phyloP scores from a whole-genome alignment of 768 basidiomycete species.

The Suillus variegatus region DNA sequence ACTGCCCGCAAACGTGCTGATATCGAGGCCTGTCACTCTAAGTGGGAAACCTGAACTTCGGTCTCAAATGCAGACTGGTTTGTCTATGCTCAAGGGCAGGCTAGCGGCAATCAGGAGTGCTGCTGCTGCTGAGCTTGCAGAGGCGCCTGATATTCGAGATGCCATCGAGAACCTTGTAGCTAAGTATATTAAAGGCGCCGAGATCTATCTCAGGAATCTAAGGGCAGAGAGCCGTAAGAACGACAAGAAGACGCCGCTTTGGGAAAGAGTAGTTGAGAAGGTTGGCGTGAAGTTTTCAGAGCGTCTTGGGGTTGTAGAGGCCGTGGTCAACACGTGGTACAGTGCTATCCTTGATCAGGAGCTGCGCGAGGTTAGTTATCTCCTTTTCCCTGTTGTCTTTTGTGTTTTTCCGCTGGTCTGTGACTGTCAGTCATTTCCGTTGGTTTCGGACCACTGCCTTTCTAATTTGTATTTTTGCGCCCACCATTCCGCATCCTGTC shows the following conservation, averaged over 20 bases:
- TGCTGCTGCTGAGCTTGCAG: slow-evolving; percentile 44
- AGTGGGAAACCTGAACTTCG: slow-evolving; percentile 58
- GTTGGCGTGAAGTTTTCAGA: slow-evolving; percentile 47
- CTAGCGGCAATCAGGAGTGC: slow-evolving; percentile 49
- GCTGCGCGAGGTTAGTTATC: slow-evolving; percentile 40
- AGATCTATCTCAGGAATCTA: slow-evolving; percentile 62
- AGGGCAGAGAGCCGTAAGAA: slow-evolving; percentile 36
- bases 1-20: slow-evolving; percentile 54
- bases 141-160: slow-evolving; percentile 39
- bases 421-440: slow-evolving; percentile 5
- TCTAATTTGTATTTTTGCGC: background rate
- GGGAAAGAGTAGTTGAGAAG: slow-evolving; percentile 47
- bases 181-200: slow-evolving; percentile 63
- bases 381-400: slow-evolving; percentile 4
- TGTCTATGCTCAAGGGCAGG: slow-evolving; percentile 46
- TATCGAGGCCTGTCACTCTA: slow-evolving; percentile 58
- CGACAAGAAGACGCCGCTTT: slow-evolving; percentile 44
- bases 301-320: slow-evolving; percentile 37
- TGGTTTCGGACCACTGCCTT: background rate
- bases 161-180: slow-evolving; percentile 37
- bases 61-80: slow-evolving; percentile 36
- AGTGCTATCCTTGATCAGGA: slow-evolving; percentile 41
- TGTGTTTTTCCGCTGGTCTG: slow-evolving; percentile 8
- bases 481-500: background rate
- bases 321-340: slow-evolving; percentile 43